Base-by-base conservation (phyloP, 352 stramenopile genomes). In the Halophytophthora batemanensis region DNA sequence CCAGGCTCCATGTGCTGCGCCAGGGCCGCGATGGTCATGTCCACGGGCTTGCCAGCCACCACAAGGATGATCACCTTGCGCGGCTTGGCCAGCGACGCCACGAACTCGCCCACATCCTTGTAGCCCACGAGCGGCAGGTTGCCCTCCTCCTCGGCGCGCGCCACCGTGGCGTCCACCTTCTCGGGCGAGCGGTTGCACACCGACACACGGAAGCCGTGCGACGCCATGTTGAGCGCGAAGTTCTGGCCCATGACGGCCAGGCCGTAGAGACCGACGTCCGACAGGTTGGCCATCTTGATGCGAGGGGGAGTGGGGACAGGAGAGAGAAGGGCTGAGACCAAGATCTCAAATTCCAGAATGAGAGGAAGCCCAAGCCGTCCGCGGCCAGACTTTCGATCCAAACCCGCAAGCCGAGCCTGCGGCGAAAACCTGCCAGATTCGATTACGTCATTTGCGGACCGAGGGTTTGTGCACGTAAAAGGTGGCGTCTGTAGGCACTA, bases 21-120 rank as follows among this genome's bases (percentile, higher is more conserved):
- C 18, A 98, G 75, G 22, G 71, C 66, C 1, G 75, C 78, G 74
- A 98, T 97, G 14, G 87, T 97, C 56, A 79, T 53, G 64, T 98
- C 93, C 23, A 98, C 93, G n/a, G 97, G 91, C 69, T 97, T 97
- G 58, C 97, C 97, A 28, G 97, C 97, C 71, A 98, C 96, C 12
- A 99, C 97, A 15, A 99, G 82, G 59, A 99, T 96, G 51, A 99
- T 96, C 42, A 99, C 87, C 75, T 98, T 99, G 47, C 97, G 92
- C 12, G 97, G 97, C 47, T 93, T 96, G 12, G 73, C 74, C 8
- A 99, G 77, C 50, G 91, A 97, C 14, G 71, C 65, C 47, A 96
- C 85, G 51, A 98, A 97, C n/a, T 98, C 91, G 59, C 91, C 78
- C 3, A 96, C 71, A 56, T 95, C 85, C 55, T 98, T 96, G 74